Conservation (phyloP, 805 yeast species). For the Saccharomycopsis amapae region DNA sequence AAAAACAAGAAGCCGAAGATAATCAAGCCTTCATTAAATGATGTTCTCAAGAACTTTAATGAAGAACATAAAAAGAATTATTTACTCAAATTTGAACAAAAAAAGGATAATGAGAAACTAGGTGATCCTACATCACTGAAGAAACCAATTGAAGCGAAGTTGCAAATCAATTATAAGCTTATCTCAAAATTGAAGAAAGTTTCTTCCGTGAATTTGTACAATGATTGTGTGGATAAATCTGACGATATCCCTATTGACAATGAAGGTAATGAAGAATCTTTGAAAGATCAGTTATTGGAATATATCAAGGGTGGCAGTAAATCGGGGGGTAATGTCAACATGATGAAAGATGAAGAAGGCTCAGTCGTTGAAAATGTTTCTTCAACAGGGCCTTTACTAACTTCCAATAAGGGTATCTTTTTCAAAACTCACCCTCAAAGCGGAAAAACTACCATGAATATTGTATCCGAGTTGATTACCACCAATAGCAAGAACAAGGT, state of each 20-base stretch:
- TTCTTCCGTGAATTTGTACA: constrained; percentile 8
- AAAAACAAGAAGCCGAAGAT: background rate
- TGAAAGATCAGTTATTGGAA: constrained; percentile 1
- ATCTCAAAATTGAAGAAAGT: constrained; percentile 9
- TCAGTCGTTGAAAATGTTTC: too few species aligned
- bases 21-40: background rate
- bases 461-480: background rate
- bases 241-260: background rate
- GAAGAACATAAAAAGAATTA: background rate
- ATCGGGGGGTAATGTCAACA: background rate
- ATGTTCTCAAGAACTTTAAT: constrained; percentile 2
- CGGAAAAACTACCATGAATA: background rate
- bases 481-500: background rate
- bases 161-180: constrained; percentile 6
- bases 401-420: constrained; percentile 4
- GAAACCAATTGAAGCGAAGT: constrained; percentile 2
- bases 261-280: constrained; percentile 1
- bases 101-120: background rate
- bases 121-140: background rate
- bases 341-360: background rate
- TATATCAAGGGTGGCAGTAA: background rate
- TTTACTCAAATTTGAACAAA: constrained; percentile 2
- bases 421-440: constrained; percentile 4
- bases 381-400: constrained; percentile 6
- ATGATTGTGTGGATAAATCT: background rate